Conservation (phyloP, 805 yeast species). For the Scheffersomyces amazonensis region DNA sequence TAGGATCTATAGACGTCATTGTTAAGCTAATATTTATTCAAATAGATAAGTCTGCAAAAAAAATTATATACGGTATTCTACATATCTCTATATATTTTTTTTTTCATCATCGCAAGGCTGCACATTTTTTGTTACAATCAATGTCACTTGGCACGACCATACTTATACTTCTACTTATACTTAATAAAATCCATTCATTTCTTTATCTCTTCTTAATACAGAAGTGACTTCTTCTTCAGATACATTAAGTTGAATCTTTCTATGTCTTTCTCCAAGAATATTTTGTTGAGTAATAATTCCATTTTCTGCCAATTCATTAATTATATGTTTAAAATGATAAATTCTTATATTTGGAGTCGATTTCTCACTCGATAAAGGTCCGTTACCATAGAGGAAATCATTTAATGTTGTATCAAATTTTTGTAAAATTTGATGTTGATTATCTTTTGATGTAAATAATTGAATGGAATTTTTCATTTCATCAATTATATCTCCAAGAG, state of each 20-base stretch:
- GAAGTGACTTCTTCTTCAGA: slow-evolving; percentile 67
- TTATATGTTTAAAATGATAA: slow-evolving; percentile 55
- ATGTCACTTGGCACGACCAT: too few species aligned
- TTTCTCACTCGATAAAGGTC: slow-evolving; percentile 16
- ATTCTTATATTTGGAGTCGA: slow-evolving; percentile 40
- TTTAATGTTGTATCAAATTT: slow-evolving; percentile 7
- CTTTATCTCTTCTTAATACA: slow-evolving; percentile 56
- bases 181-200: slow-evolving; percentile 7
- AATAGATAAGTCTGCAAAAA: too few species aligned
- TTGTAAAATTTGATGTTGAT: slow-evolving; percentile 5
- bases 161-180: background rate
- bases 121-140: too few species aligned
- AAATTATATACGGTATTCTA: too few species aligned
- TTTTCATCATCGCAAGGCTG: too few species aligned
- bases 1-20: slow-evolving; percentile 31
- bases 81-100: too few species aligned
- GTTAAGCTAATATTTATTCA: too few species aligned
- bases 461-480: slow-evolving; percentile 59
- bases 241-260: slow-evolving; percentile 61
- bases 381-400: slow-evolving; percentile 25
- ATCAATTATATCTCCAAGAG: slow-evolving; percentile 74
- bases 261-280: slow-evolving; percentile 63
- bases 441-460: slow-evolving; percentile 32
- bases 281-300: slow-evolving; percentile 74
- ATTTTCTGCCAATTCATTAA: slow-evolving; percentile 71